These are phyloP conservation scores for Kazachstania africana DNA, from an alignment of 805 yeast genomes.

Conservation along the genomic window DNA sequence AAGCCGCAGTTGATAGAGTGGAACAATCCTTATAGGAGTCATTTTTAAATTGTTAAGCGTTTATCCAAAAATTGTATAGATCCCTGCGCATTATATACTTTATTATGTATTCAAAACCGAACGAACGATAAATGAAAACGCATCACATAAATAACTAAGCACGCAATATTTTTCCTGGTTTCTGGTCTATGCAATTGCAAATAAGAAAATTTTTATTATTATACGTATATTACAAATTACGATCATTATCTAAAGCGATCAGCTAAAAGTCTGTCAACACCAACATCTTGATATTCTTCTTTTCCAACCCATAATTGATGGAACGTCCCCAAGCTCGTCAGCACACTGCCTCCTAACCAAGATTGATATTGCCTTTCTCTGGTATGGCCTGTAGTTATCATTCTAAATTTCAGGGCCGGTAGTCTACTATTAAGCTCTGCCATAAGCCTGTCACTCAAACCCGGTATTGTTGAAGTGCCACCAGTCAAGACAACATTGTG, in stretches of 20 bases:
- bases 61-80: too few relatives aligned
- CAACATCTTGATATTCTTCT: constrained; percentile 79
- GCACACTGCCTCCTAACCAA: constrained; percentile 88
- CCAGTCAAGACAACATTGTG: constrained; percentile 85
- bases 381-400: constrained; percentile 69
- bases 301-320: constrained; percentile 92
- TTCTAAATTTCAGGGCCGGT: constrained; percentile 77
- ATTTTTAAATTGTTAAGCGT: too few relatives aligned
- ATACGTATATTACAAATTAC: too few relatives aligned
- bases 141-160: too few relatives aligned
- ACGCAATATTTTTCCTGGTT: too few relatives aligned
- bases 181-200: too few relatives aligned
- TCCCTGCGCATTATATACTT: too few relatives aligned
- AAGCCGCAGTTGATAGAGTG: constrained; percentile 69
- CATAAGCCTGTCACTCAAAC: constrained; percentile 64
- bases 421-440: constrained; percentile 55
- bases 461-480: constrained; percentile 69
- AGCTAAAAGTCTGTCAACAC: constrained; percentile 64
- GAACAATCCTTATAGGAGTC: constrained; percentile 34
- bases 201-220: too few relatives aligned
- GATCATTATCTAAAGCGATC: constrained; percentile 71
- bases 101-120: too few relatives aligned
- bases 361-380: constrained; percentile 69
- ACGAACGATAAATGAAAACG: too few relatives aligned
- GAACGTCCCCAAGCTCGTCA: constrained; percentile 83